Conservation (phyloP, 371 early-diverging fungal genomes). For the Mucor mucedo region DNA sequence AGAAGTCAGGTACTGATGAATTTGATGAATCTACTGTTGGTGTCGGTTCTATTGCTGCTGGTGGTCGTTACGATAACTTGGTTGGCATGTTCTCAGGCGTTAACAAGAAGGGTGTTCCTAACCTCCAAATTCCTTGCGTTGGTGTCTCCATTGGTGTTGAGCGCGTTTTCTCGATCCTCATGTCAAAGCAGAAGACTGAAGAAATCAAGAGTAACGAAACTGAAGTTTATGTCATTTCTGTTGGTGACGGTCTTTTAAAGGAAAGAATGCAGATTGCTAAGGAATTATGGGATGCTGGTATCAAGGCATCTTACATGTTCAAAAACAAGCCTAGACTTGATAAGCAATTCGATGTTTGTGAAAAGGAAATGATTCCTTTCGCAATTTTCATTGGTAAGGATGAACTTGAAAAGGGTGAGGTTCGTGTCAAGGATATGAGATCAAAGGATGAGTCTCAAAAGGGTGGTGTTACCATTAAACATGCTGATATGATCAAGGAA, state of each 20-base stretch:
- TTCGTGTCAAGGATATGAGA: slow-evolving; percentile 89
- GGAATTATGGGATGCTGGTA: slow-evolving; percentile 89
- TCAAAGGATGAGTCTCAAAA: slow-evolving; percentile 65
- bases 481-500: slow-evolving; percentile 70
- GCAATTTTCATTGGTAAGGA: slow-evolving; percentile 89
- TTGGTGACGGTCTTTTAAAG: slow-evolving; percentile 87
- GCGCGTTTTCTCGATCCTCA: slow-evolving; percentile 92
- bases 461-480: slow-evolving; percentile 64
- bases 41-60: slow-evolving; percentile 98
- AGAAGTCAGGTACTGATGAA: slow-evolving; percentile 54
- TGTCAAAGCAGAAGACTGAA: slow-evolving; percentile 61
- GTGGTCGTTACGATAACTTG: slow-evolving; percentile 99
- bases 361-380: slow-evolving; percentile 87
- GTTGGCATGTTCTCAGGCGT: slow-evolving; percentile 91
- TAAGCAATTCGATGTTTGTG: slow-evolving; percentile 81
- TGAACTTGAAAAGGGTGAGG: slow-evolving; percentile 78
- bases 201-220: slow-evolving; percentile 81
- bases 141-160: slow-evolving; percentile 98
- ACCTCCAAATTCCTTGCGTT: slow-evolving; percentile 92
- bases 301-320: slow-evolving; percentile 84
- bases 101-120: slow-evolving; percentile 71
- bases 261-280: slow-evolving; percentile 90
- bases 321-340: slow-evolving; percentile 90
- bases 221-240: slow-evolving; percentile 91
- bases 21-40: slow-evolving; percentile 83